Evolutionary conservation across 1,284 basidiomycete genomes (phyloP).

Genomic region (Trichosporon asahii): DNA sequence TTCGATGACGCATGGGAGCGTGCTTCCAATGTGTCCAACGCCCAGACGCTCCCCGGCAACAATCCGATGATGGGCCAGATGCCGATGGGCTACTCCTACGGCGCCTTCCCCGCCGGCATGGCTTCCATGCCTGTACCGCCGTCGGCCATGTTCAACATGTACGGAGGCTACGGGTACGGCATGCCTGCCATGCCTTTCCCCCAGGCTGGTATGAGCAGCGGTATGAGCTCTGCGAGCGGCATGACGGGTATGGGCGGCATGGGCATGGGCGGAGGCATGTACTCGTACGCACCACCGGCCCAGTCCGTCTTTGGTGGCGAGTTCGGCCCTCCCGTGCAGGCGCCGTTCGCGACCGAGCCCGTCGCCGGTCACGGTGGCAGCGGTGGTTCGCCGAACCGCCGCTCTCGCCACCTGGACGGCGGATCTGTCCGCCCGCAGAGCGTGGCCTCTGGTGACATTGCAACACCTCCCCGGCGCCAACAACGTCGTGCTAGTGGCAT

Average conservation of each 20-base stretch:
- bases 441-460: not conserved
- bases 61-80: conserved; percentile 11
- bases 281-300: conserved; percentile 33
- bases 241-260: conserved; percentile 15
- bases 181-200: conserved; percentile 11
- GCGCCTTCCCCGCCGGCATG: not conserved
- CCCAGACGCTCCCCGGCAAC: conserved; percentile 18
- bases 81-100: conserved; percentile 26
- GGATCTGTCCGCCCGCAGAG: conserved; percentile 12
- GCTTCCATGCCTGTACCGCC: not conserved
- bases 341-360: conserved; percentile 8
- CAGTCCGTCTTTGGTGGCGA: conserved; percentile 46
- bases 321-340: conserved; percentile 39
- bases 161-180: conserved; percentile 18
- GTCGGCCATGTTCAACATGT: conserved; percentile 11
- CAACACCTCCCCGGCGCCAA: conserved; percentile 8
- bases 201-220: conserved; percentile 6
- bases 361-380: not conserved
- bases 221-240: conserved; percentile 6
- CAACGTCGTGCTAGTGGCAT: conserved; percentile 14
- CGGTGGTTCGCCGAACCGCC: conserved; percentile 12
- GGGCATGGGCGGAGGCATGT: conserved; percentile 32
- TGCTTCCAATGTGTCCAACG: conserved; percentile 31
- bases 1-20: conserved; percentile 50
- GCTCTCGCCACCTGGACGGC: conserved; percentile 11